Evolutionary conservation across 345 rosid genomes (phyloP), one percentile per base, ranked within the genome.

Genomic region (Hevea brasiliensis): DNA sequence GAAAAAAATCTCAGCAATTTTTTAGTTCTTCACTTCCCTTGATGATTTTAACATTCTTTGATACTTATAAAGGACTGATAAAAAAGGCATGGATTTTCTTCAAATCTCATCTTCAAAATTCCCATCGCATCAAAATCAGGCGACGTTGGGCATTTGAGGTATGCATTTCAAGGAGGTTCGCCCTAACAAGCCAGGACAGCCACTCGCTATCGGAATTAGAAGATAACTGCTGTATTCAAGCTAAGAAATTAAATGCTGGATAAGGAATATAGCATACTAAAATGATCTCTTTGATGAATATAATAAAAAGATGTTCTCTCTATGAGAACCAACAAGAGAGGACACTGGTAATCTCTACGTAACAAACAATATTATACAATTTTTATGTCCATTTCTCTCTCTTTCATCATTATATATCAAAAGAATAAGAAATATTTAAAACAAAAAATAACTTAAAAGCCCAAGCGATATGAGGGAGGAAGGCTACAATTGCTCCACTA

Each of bases 401-500:
- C 58, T 17, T 7, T 3, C 6, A 21, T 1, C 1, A 14, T 37
- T 26, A 47, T 50, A 20, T 50, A 20, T 66, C 57, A 18, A 44
- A 61, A 61, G 27, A 26, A 61, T 20, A 7, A 61, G 65, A 17
- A 5, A 48, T 35, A 67, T 47, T 0, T 9, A 64, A 45, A 44
- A 11, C 44, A 7, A 29, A 48, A 12, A 27, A 29, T 47, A 32
- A 32, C 51, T 47, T 47, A 47, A 17, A 35, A 1, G 8, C 5
- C 13, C 37, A 48, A 9, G 26, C 40, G 37, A 32, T 4, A 32
- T 4, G 37, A 32, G 37, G 37, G 20, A 27, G 32, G 24, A 66
- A 26, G 29, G 24, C 32, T 66, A 18, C 70, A 27, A 53, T 66
- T n/a, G 24, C 70, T 48, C 23, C 70, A 66, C 54, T 56, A 24